These are phyloP conservation scores for Syzygium aqueum DNA, from an alignment of 345 rosid species.

Conservation along the genomic window DNA sequence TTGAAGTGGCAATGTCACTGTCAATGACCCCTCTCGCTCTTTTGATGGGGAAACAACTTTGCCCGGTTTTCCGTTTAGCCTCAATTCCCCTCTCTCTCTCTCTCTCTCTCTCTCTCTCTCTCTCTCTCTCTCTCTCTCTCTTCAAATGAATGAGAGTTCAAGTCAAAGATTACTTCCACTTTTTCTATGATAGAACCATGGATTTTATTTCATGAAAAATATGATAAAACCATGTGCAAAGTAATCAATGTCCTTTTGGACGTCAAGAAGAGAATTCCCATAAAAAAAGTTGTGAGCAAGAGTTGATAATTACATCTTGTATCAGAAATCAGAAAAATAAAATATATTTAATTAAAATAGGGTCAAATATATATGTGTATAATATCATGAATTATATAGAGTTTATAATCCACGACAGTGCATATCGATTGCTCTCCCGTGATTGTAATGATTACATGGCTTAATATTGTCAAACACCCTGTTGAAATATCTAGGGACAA, in stretches of 20 bases:
- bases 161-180: neutral
- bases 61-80: neutral
- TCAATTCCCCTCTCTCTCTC: neutral
- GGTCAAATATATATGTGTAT: no score
- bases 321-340: no score
- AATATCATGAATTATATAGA: neutral
- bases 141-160: neutral
- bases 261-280: neutral
- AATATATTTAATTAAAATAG: no score
- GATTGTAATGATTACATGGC: neutral
- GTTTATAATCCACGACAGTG: neutral
- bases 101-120: neutral
- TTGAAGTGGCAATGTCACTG: neutral
- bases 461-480: neutral
- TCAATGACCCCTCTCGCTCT: neutral
- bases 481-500: neutral
- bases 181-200: neutral
- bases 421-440: neutral
- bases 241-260: neutral
- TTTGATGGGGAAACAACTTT: slow-evolving; percentile 2
- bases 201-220: neutral
- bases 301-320: neutral
- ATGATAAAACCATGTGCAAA: neutral
- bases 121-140: neutral
- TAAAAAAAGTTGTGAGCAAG: neutral